Evolutionary conservation across 495 filamentous ascomycete species (phyloP), one percentile per base, ranked within the genome.

Genomic region (Sabuloglossum arenarium): DNA sequence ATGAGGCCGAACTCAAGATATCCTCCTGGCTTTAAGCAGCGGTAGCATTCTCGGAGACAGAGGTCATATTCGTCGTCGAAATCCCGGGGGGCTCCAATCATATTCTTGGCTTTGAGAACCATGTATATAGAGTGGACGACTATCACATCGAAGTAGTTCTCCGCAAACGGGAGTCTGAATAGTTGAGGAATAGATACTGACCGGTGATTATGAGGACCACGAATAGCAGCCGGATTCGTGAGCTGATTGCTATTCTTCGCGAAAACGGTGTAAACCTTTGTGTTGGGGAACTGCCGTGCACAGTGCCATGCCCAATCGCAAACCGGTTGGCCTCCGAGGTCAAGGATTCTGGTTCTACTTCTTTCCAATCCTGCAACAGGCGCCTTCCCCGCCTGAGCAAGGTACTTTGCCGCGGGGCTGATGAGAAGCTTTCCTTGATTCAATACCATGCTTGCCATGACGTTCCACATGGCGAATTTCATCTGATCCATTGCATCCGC

Each of bases 221-320:
- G 75, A 62, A 55, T 60, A 42, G 57, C 61, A 42, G 58, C 57
- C 46, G 56, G 55, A 52, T 32, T 50, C 6, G 12, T 37, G 19
- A 21, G 58, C 37, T 43, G 58, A 54, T 28, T 59, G 53, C 16
- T 55, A 54, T 39, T 27, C 67, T 84, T 82, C 59, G 80, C 82
- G 27, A 81, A 81, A 47, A 85, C 86, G 4, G 88, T 96, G 67
- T 88, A 91, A 49, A 94, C 79, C 65, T 84, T 86, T 49, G 82
- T 79, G 62, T 88, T 80, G 12, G 82, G 85, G 65, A 88, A 88
- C 63, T 87, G 84, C 30, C 81, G 72, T 0, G 91, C 88, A 30
- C 85, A 80, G 65, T 90, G 80, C 91, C 91, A 98, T 28, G 84
- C 93, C 91, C 91, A 98, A 68, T 93, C 88, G 64, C 86, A 87